A percentile compares a stretch with the other conserved stretches of the same genome.
Evolutionary conservation across 2,329 filamentous ascomycete genomes (phyloP).

Genomic region (Eurotiales sp.): DNA sequence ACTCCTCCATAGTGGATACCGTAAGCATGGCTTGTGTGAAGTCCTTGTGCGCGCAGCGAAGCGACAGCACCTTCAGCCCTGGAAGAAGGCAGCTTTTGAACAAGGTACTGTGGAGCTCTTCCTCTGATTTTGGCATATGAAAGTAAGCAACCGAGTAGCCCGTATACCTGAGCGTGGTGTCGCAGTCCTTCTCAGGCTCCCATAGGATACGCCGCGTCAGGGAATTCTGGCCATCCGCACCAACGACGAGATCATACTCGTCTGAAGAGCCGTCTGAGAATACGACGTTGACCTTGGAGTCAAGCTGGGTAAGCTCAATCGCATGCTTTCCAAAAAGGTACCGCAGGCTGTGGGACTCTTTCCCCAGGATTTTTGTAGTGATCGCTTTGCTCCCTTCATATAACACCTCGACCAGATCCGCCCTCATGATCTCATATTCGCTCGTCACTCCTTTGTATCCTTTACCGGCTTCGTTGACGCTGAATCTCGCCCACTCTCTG

Average conservation of each 20-base stretch:
- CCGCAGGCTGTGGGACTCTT: background rate
- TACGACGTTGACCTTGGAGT: constrained; percentile 33
- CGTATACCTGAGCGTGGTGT: constrained; percentile 17
- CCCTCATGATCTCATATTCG: constrained; percentile 60
- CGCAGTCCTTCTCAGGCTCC: constrained; percentile 3
- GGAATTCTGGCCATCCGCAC: constrained; percentile 55
- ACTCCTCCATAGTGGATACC: constrained; percentile 1
- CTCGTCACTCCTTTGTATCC: constrained; percentile 48
- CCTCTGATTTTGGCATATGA: constrained; percentile 22
- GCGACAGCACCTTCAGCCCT: constrained; percentile 21
- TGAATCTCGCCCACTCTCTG: constrained; percentile 37
- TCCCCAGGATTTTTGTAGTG: constrained; percentile 21
- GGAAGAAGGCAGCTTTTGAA: constrained; percentile 18
- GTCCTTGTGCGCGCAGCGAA: constrained; percentile 20
- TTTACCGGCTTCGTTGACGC: constrained; percentile 38
- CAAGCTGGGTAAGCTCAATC: background rate
- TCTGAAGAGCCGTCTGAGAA: constrained; percentile 44
- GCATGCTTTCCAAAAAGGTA: background rate
- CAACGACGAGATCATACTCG: constrained; percentile 52
- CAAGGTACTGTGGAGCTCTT: constrained; percentile 1
- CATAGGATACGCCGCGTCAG: constrained; percentile 44
- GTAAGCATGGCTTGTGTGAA: constrained; percentile 24
- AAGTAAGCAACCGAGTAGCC: constrained; percentile 27
- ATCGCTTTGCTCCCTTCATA: constrained; percentile 40
- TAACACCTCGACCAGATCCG: constrained; percentile 51